Evolutionary conservation across 2,329 filamentous ascomycete species (phyloP).

Genomic region (Ophiosphaerella herpotricha): DNA sequence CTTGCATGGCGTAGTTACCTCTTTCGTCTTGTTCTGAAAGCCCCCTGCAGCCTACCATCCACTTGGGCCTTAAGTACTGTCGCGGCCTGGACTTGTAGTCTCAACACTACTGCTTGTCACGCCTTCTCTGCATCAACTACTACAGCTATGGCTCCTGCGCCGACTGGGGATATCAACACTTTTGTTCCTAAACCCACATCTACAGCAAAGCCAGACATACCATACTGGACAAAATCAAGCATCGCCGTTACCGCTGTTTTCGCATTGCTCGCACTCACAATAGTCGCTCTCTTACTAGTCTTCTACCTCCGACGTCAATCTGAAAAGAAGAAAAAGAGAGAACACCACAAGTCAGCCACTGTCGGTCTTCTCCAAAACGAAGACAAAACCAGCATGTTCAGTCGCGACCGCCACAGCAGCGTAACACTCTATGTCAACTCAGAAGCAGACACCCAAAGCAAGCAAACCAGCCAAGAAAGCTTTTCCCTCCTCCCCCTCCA

Average conservation of each 20-base stretch:
- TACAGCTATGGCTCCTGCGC: slow-evolving; percentile 32
- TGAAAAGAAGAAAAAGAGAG: slow-evolving; percentile 34
- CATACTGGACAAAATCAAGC: slow-evolving; percentile 31
- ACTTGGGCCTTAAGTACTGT: slow-evolving; percentile 4
- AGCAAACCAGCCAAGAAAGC: slow-evolving; percentile 28
- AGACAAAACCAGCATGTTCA: slow-evolving; percentile 43
- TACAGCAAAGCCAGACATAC: slow-evolving; percentile 10
- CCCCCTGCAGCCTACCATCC: slow-evolving; percentile 12
- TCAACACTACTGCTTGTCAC: background rate
- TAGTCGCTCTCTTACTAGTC: slow-evolving; percentile 22
- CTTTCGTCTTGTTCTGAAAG: slow-evolving; percentile 12
- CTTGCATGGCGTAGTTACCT: slow-evolving; percentile 18
- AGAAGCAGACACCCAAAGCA: slow-evolving; percentile 20
- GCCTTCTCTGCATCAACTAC: background rate
- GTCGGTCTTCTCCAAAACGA: slow-evolving; percentile 33
- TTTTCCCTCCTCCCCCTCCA: slow-evolving; percentile 34
- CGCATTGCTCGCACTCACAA: slow-evolving; percentile 24
- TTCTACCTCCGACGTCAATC: slow-evolving; percentile 27
- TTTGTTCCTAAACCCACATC: slow-evolving; percentile 11
- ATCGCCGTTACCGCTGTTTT: slow-evolving; percentile 35
- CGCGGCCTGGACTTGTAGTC: background rate
- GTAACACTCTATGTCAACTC: slow-evolving; percentile 37
- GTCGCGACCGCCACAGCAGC: slow-evolving; percentile 30
- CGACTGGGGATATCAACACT: slow-evolving; percentile 16
- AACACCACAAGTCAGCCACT: slow-evolving; percentile 24